phyloP scores from a whole-genome alignment of 805 yeast species.

The Metschnikowia kunwiensis region DNA sequence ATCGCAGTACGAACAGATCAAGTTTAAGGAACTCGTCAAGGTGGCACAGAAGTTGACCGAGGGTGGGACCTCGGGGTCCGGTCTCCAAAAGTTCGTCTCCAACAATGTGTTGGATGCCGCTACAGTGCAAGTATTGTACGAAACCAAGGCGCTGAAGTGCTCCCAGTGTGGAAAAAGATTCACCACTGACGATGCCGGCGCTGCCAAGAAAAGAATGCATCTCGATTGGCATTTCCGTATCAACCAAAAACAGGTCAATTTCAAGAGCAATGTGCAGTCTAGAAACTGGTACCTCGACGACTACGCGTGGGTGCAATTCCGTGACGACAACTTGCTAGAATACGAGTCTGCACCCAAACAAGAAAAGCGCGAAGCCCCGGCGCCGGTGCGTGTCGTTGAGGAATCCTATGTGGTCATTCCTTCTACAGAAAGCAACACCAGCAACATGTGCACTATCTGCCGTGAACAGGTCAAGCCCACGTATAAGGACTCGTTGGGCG shows the following conservation, averaged over 20 bases:
- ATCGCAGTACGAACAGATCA: slow-evolving; percentile 34
- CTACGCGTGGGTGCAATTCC: slow-evolving; percentile 68
- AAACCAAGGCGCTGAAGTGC: slow-evolving; percentile 74
- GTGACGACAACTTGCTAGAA: slow-evolving; percentile 55
- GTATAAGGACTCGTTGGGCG: slow-evolving; percentile 43
- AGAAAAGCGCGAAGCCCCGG: slow-evolving; percentile 7
- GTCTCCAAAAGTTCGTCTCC: slow-evolving; percentile 38
- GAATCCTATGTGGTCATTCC: slow-evolving; percentile 60
- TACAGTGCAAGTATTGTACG: slow-evolving; percentile 45
- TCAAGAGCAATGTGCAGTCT: slow-evolving; percentile 51
- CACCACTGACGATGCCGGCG: slow-evolving; percentile 55
- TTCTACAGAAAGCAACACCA: slow-evolving; percentile 51
- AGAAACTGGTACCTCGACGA: slow-evolving; percentile 80
- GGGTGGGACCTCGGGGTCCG: not conserved
- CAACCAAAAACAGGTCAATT: slow-evolving; percentile 59
- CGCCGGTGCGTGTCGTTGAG: not conserved
- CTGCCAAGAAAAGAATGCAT: slow-evolving; percentile 56
- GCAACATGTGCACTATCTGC: slow-evolving; percentile 41
- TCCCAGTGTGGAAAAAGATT: slow-evolving; percentile 88
- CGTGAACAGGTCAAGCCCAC: slow-evolving; percentile 42
- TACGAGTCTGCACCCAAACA: slow-evolving; percentile 18
- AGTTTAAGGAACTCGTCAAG: slow-evolving; percentile 30
- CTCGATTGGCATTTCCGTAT: slow-evolving; percentile 96
- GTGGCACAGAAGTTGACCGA: slow-evolving; percentile 19
- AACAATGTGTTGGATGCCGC: slow-evolving; percentile 32